Conservation (phyloP, 495 filamentous ascomycete species). For the Lasiosphaeria ovina region DNA sequence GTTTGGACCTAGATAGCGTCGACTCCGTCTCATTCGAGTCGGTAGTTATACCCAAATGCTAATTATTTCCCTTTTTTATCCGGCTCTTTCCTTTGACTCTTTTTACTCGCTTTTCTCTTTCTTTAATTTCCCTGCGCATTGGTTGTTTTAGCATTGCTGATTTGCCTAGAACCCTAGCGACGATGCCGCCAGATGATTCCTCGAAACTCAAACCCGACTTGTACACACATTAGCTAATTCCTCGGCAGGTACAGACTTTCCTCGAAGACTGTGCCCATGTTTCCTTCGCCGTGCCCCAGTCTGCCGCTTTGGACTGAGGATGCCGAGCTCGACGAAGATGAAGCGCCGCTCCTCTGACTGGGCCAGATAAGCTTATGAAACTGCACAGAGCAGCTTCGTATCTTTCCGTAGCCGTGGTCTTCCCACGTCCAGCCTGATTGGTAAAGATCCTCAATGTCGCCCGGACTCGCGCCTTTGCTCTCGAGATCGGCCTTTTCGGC, state of each 20-base stretch:
- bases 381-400: constrained; percentile 5
- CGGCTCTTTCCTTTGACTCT: too few species aligned
- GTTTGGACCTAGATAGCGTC: too few species aligned
- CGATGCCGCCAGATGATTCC: too few species aligned
- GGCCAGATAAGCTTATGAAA: constrained; percentile 11
- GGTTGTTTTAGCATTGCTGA: too few species aligned
- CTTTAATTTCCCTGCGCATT: too few species aligned
- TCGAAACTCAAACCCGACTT: too few species aligned
- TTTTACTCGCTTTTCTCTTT: too few species aligned
- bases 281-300: background rate
- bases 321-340: background rate
- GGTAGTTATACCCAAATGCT: too few species aligned
- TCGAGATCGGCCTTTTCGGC: background rate
- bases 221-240: background rate
- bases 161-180: too few species aligned
- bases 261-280: background rate
- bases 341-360: background rate
- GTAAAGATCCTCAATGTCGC: background rate
- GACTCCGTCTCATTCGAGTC: too few species aligned
- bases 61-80: too few species aligned
- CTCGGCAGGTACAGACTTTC: background rate
- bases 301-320: background rate
- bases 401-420: background rate
- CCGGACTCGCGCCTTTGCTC: background rate
- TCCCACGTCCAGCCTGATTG: constrained; percentile 6